Base-by-base conservation (phyloP, 192 early-diverging fungal genomes). In the Diversispora eburnea region DNA sequence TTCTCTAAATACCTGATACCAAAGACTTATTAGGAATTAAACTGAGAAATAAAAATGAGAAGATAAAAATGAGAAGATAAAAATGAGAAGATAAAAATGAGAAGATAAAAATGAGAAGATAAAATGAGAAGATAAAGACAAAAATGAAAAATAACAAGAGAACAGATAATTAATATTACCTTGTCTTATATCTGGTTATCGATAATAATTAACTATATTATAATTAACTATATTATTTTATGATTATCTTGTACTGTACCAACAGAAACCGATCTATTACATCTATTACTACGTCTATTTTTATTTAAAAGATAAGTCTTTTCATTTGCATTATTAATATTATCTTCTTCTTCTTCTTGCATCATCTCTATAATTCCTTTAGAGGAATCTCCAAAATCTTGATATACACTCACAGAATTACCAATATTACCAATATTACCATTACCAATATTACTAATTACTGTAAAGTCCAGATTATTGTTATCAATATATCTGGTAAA, bases 221-320 rank as follows among this genome's bases (percentile, higher is more conserved):
- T 33, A 33, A 33, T 33, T 33, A 33, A 33, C 51, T 54, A 54
- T 54, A 54, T 54, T 54, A 54, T 54, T 4, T 17, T 17, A 54
- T 54, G 48, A 49, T 66, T 66, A 47, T 49, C 64, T 15, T 48
- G 45, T 9, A 48, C 17, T 25, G 46, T 48, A 15, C 63, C 63
- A 25, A 66, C 20, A 19, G 63, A 66, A 20, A 66, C 64, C 22
- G 63, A 66, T 66, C 64, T 66, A 49, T 12, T 20, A 13, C 48
- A 48, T 13, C 20, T 6, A 9, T 17, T 66, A 20, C 19, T 0
- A 25, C 48, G 46, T 6, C 17, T 46, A 10, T 58, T 58, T 58
- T 51, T 66, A 4, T 46, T 45, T 22, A 66, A 49, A 20, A 66
- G 41, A 12, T 43, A 66, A 12, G 64, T 66, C 19, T 66, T 66